phyloP scores from a whole-genome alignment of 1,139 yeast genomes.

The Diutina rugosa region DNA sequence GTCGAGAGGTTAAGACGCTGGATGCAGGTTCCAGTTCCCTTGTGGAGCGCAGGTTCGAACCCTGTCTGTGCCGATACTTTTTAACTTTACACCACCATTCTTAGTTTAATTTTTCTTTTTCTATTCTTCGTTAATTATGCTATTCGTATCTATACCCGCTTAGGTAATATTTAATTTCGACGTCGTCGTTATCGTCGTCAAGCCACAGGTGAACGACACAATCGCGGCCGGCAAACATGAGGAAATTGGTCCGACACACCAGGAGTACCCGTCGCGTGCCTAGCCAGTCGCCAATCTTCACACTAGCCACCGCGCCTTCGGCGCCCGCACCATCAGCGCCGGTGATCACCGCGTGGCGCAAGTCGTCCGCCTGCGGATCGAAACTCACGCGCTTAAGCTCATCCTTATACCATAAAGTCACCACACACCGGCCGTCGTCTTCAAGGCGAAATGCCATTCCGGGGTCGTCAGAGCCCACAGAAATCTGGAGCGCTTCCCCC shows the following conservation, averaged over 20 bases:
- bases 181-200: constrained; percentile 41
- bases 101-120: too few species aligned
- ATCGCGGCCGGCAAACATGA: constrained; percentile 36
- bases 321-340: constrained; percentile 12
- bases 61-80: background rate
- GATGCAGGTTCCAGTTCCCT: background rate
- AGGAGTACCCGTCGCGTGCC: constrained; percentile 42
- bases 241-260: constrained; percentile 36
- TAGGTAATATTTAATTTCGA: constrained; percentile 42
- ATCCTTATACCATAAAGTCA: constrained; percentile 48
- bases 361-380: constrained; percentile 9
- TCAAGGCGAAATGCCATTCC: constrained; percentile 27
- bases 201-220: constrained; percentile 40
- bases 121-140: background rate
- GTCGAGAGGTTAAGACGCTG: background rate
- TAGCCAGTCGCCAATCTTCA: constrained; percentile 44
- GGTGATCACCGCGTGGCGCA: constrained; percentile 10
- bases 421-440: constrained; percentile 39
- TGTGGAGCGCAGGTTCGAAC: background rate
- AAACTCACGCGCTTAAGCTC: constrained; percentile 17
- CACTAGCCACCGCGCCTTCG: constrained; percentile 8
- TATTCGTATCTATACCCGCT: constrained; percentile 6
- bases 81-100: background rate
- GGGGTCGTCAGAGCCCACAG: background rate
- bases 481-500: constrained; percentile 21